A percentile compares a stretch with the other conserved stretches of the same genome.
These are phyloP conservation scores for Rhynchosporium graminicola DNA, from an alignment of 2,329 filamentous ascomycete genomes.

Conservation along the genomic window DNA sequence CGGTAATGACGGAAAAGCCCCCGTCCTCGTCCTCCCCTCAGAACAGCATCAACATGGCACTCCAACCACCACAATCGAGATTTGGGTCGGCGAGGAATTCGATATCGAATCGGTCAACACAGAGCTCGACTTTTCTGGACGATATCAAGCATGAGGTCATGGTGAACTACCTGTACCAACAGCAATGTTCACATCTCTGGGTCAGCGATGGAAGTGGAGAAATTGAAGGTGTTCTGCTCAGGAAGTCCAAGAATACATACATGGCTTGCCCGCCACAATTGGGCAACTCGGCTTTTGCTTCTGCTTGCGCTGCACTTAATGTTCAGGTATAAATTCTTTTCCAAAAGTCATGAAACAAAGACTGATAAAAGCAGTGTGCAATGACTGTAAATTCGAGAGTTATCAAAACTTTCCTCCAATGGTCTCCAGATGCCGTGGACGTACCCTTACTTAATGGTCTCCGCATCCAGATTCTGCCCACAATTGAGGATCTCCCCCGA, in stretches of 20 bases:
- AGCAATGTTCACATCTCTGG: conserved; percentile 75
- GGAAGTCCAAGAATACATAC: conserved; percentile 68
- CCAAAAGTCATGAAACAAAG: not conserved
- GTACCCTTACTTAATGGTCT: conserved; percentile 76
- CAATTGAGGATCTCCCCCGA: conserved; percentile 67
- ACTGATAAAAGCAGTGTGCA: conserved; percentile 55
- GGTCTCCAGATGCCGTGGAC: conserved; percentile 71
- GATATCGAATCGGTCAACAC: conserved; percentile 47
- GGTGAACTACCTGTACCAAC: conserved; percentile 81
- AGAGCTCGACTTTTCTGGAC: conserved; percentile 60
- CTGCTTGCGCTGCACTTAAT: conserved; percentile 68
- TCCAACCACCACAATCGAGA: conserved; percentile 51
- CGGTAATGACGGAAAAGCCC: conserved; percentile 34
- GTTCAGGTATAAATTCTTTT: conserved; percentile 55
- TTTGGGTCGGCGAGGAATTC: conserved; percentile 56
- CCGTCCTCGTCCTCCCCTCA: conserved; percentile 26
- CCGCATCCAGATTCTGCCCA: conserved; percentile 74
- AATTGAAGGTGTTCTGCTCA: conserved; percentile 70
- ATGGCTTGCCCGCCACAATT: conserved; percentile 71
- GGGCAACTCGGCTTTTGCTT: conserved; percentile 61
- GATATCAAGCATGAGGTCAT: conserved; percentile 81
- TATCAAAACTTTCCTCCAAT: conserved; percentile 75
- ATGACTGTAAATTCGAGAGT: conserved; percentile 82
- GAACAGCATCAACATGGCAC: conserved; percentile 48
- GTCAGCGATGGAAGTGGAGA: conserved; percentile 68